Evolutionary conservation across 75 land plant species (phyloP), one percentile per base, ranked within the genome.

Genomic region (Larix kaempferi): DNA sequence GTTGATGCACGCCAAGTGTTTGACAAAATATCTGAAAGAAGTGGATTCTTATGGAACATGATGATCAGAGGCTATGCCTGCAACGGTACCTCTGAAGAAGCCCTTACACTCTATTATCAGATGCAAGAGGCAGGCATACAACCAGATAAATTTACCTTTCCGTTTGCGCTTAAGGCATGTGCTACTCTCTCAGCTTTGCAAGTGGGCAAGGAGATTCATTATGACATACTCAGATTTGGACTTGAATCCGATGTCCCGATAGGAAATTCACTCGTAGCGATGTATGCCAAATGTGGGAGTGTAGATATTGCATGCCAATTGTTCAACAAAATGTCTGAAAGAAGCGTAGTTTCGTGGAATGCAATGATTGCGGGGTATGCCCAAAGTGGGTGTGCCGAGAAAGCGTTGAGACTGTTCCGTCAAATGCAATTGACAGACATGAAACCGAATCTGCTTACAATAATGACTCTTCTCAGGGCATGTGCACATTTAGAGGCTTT

Each of bases 231-330:
- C 2, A 67, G 56, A 39, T 57, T 82, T 10, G 82, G 85, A 7
- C 80, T 81, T 77, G 95, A 87, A 16, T 73, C 57, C 10, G 87
- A 89, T 66, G 79, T 82, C 35, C 84, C 82, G 66, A 87, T 94
- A 22, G 88, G 82, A 5, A 84, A 87, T 74, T 85, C 81, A 0
- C 76, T 92, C 11, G 60, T 92, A 27, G 89, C 86, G 39, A 88
- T 92, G 91, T 92, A 92, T 77, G 79, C 86, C 7, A 92, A 88
- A 64, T 88, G 89, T 58, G 93, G 95, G 12, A 81, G 82, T 71
- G 76, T 88, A 11, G 87, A 56, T 2, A 76, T 44, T 44, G 86
- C 95, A 6, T 26, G 80, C 17, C 71, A 59, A 4, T 89, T 91
- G 59, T 92, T 92, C 72, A 84, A 88, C 37, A 78, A 72, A 56